These are phyloP conservation scores for Inonotus obliquus DNA, from an alignment of 1,284 basidiomycete genomes.

Conservation along the genomic window DNA sequence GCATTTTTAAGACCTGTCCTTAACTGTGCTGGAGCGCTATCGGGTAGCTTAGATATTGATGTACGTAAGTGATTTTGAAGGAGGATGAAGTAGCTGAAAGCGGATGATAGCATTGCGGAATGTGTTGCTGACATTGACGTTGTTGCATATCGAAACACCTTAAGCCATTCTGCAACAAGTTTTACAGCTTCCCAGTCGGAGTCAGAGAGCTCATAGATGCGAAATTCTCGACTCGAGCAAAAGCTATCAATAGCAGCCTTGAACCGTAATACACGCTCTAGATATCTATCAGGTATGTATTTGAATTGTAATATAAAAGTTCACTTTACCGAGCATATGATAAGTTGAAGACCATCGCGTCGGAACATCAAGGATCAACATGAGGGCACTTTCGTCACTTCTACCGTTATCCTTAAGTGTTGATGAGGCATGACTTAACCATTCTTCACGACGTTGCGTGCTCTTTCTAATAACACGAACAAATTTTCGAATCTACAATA, in stretches of 20 bases:
- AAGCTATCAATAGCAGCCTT: too few species aligned
- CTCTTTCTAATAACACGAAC: neutral
- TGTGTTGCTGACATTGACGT: conserved; percentile 6
- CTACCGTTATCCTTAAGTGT: neutral
- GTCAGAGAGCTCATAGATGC: too few species aligned
- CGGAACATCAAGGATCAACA: conserved; percentile 8
- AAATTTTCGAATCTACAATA: neutral
- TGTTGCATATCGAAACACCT: conserved; percentile 23
- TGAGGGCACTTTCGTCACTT: neutral
- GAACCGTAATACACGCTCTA: too few species aligned
- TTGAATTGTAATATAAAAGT: too few species aligned
- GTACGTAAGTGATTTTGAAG: too few species aligned
- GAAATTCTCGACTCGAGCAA: too few species aligned
- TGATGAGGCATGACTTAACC: neutral
- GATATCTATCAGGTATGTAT: too few species aligned
- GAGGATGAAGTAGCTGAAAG: too few species aligned
- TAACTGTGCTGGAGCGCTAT: neutral
- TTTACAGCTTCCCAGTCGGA: conserved; percentile 24
- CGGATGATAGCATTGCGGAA: too few species aligned
- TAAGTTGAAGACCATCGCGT: conserved; percentile 3
- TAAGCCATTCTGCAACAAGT: conserved; percentile 23
- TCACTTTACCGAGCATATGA: neutral
- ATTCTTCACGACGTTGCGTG: neutral
- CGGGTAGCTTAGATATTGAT: conserved; percentile 18
- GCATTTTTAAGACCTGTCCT: conserved; percentile 14